Conservation (phyloP, 306 rosid genomes). For the Castanopsis chinensis region DNA sequence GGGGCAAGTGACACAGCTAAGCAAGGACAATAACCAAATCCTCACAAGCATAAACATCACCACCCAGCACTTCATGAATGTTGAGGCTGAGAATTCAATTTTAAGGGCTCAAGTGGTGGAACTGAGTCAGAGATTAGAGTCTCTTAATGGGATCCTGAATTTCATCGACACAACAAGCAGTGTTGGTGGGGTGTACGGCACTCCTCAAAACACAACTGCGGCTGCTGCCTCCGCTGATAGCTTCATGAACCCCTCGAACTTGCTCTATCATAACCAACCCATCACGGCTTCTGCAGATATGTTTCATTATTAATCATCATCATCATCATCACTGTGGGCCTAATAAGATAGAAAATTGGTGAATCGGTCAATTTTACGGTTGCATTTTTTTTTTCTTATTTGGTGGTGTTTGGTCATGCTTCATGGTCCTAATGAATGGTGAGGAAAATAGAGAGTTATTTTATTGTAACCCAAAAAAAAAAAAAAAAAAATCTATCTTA, state of each 20-base stretch:
- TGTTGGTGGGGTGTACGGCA: slow-evolving; percentile 7
- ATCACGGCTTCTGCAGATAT: slow-evolving; percentile 66
- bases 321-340: not conserved
- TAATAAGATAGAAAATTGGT: not conserved
- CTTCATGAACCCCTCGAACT: slow-evolving; percentile 49
- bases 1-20: slow-evolving; percentile 34
- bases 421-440: slow-evolving; percentile 14
- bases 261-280: slow-evolving; percentile 58
- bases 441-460: slow-evolving; percentile 1
- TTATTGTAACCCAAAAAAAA: not conserved
- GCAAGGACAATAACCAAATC: slow-evolving; percentile 48
- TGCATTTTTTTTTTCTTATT: not conserved
- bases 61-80: slow-evolving; percentile 42
- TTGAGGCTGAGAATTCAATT: slow-evolving; percentile 62
- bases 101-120: slow-evolving; percentile 67
- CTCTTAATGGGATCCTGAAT: slow-evolving; percentile 54
- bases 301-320: slow-evolving; percentile 40
- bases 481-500: not conserved
- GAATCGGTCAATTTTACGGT: not conserved
- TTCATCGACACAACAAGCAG: slow-evolving; percentile 29
- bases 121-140: slow-evolving; percentile 62
- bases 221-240: slow-evolving; percentile 6
- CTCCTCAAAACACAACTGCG: slow-evolving; percentile 8
- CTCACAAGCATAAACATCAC: slow-evolving; percentile 41
- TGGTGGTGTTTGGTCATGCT: slow-evolving; percentile 5